Base-by-base conservation (phyloP, 73 alveolate genomes). In the Blepharisma japonicum region DNA sequence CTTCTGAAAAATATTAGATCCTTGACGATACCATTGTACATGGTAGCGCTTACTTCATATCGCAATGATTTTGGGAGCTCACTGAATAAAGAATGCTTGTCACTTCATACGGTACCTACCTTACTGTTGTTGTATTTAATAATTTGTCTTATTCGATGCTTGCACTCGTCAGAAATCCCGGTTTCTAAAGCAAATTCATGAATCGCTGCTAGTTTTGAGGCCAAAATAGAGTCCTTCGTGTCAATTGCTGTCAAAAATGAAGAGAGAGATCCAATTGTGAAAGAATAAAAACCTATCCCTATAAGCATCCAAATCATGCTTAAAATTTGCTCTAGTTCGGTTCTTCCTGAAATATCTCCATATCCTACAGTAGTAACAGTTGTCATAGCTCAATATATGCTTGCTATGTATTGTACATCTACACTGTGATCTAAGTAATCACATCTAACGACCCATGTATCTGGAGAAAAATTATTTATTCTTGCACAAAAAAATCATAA, bases 361-460 rank as follows among this genome's bases (percentile, higher is more conserved):
- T 84, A 93, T 8, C 98, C 98, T 2, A 93, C 98, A n/a, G 98
- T 93, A 20, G 98, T 91, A 7, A 93, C 86, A 0, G 98, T 93
- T 18, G 93, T 79, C 55, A 93, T 78, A 70, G 94, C 94, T 94
- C 96, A 93, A 86, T 93, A 89, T 66, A 89, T 84, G 32, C 95
- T 68, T 20, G 83, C 76, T 25, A 83, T 68, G 84, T 93, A 93
- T 47, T 79, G 49, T 42, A 80, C 84, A 6, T 25, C 68, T 23
- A 48, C 56, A 71, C 80, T 18, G 42, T 55, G 0, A 67, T 84
- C 87, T 11, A 48, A 45, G 4, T 84, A 55, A 54, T 87, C 87
- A 18, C 81, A 71, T 25, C 90, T 56, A 7, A 86, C 96, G 2
- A 91, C 94, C 97, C 98, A 93, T 38, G 94, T 86, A 38, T 85